These are phyloP conservation scores for Thalassiosira profunda DNA, from an alignment of 108 stramenopile species.

Conservation along the genomic window DNA sequence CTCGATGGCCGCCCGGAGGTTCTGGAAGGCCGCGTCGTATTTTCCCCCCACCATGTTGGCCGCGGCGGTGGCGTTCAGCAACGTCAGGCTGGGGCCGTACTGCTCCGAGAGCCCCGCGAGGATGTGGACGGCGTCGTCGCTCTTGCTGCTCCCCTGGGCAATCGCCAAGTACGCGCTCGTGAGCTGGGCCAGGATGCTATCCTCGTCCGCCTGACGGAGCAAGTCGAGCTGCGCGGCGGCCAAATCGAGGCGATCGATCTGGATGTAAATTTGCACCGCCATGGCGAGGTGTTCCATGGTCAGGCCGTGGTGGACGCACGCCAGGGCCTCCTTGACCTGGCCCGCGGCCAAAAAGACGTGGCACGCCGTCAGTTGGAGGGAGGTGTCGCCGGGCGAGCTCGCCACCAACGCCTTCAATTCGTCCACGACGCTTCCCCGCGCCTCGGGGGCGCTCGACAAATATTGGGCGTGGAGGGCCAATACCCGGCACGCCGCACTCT, in stretches of 20 bases:
- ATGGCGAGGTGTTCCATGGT: conserved; percentile 93
- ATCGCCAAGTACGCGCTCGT: conserved; percentile 85
- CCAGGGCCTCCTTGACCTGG: conserved; percentile 91
- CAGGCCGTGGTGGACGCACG: conserved; percentile 80
- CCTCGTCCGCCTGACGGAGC: conserved; percentile 92
- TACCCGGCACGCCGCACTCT: conserved; percentile 65
- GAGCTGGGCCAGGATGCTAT: conserved; percentile 95
- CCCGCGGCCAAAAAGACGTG: conserved; percentile 85
- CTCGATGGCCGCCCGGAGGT: conserved; percentile 74
- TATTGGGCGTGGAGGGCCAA: conserved; percentile 79
- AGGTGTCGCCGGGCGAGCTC: conserved; percentile 56
- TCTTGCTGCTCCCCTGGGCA: conserved; percentile 75
- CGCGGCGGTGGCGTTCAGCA: conserved; percentile 92
- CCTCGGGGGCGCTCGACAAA: conserved; percentile 47
- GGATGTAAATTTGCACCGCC: conserved; percentile 91
- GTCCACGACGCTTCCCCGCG: conserved; percentile 36
- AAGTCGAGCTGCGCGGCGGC: conserved; percentile 69
- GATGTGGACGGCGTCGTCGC: conserved; percentile 91
- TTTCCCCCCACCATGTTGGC: conserved; percentile 91
- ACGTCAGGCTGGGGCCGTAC: conserved; percentile 88
- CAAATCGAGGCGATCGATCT: conserved; percentile 95
- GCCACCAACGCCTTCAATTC: conserved; percentile 54
- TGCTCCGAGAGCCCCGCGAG: conserved; percentile 94
- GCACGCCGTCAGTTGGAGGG: conserved; percentile 90
- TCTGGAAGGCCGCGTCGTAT: conserved; percentile 84